These are phyloP conservation scores for Cryptomeria japonica DNA, from an alignment of 75 land plant genomes.

Conservation along the genomic window DNA sequence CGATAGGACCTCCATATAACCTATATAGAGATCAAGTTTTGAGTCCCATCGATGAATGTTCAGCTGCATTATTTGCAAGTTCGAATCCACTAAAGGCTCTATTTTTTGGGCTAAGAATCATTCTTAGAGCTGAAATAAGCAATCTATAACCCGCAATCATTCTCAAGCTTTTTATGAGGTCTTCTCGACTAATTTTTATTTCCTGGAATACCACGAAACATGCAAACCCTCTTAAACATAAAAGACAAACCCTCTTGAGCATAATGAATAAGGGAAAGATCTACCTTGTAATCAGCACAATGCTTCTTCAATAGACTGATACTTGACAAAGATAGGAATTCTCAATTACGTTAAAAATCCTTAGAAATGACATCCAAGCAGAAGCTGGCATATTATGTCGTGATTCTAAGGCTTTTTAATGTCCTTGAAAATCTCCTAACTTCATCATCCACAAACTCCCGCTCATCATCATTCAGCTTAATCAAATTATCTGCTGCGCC, in stretches of 20 bases:
- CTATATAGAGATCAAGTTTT: neutral
- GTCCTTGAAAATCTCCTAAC: too few relatives aligned
- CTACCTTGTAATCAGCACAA: slow-evolving; percentile 42
- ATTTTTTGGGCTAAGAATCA: too few relatives aligned
- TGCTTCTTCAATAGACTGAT: slow-evolving; percentile 18
- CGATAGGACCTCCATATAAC: too few relatives aligned
- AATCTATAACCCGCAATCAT: slow-evolving; percentile 51
- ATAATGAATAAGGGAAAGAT: neutral
- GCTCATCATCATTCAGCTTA: too few relatives aligned
- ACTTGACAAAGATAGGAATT: slow-evolving; percentile 30
- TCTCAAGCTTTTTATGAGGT: slow-evolving; percentile 40
- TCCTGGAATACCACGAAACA: slow-evolving; percentile 31
- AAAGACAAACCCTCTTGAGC: neutral
- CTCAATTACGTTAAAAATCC: slow-evolving; percentile 33
- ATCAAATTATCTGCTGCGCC: too few relatives aligned
- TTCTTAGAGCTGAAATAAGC: slow-evolving; percentile 29
- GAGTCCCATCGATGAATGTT: neutral
- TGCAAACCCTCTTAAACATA: too few relatives aligned
- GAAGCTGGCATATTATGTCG: neutral
- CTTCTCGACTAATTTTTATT: slow-evolving; percentile 37
- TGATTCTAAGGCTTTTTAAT: too few relatives aligned
- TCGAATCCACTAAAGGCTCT: too few relatives aligned
- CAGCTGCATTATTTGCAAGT: neutral
- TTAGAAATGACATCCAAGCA: slow-evolving; percentile 32
- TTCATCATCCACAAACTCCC: too few relatives aligned